Evolutionary conservation across 108 stramenopile species (phyloP).

Genomic region (Skeletonema costatum): DNA sequence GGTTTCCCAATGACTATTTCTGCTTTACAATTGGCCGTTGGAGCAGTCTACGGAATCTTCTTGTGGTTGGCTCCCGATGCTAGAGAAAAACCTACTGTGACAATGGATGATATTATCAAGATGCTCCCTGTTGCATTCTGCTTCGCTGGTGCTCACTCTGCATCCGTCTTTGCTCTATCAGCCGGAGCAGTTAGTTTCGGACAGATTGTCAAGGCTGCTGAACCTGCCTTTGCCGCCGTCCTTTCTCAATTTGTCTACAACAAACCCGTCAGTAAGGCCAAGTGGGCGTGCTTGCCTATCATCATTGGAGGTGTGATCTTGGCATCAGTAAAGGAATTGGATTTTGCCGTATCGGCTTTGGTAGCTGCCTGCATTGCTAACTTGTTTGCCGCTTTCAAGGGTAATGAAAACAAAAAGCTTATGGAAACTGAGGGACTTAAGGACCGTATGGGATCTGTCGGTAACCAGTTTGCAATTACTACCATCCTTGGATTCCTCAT

Average conservation of each 20-base stretch:
- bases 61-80: constrained; percentile 67
- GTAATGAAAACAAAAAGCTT: constrained; percentile 68
- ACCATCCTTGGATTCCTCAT: constrained; percentile 55
- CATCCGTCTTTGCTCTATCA: constrained; percentile 63
- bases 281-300: constrained; percentile 66
- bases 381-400: constrained; percentile 61
- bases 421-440: constrained; percentile 68
- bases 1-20: constrained; percentile 66
- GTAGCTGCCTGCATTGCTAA: constrained; percentile 58
- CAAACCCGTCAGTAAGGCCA: constrained; percentile 57
- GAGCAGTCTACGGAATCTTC: constrained; percentile 62
- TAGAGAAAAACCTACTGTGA: constrained; percentile 41
- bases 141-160: constrained; percentile 62
- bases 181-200: constrained; percentile 68
- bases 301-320: constrained; percentile 68
- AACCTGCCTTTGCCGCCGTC: constrained; percentile 70
- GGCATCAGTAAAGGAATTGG: constrained; percentile 62
- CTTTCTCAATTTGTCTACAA: constrained; percentile 64
- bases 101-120: constrained; percentile 57
- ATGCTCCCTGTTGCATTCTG: constrained; percentile 70
- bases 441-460: constrained; percentile 61
- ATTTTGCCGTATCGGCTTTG: constrained; percentile 59
- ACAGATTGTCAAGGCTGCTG: constrained; percentile 74
- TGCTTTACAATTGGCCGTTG: constrained; percentile 57
- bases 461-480: constrained; percentile 66